Base-by-base conservation (phyloP, 345 rosid genomes). In the Bruguiera sexangula region DNA sequence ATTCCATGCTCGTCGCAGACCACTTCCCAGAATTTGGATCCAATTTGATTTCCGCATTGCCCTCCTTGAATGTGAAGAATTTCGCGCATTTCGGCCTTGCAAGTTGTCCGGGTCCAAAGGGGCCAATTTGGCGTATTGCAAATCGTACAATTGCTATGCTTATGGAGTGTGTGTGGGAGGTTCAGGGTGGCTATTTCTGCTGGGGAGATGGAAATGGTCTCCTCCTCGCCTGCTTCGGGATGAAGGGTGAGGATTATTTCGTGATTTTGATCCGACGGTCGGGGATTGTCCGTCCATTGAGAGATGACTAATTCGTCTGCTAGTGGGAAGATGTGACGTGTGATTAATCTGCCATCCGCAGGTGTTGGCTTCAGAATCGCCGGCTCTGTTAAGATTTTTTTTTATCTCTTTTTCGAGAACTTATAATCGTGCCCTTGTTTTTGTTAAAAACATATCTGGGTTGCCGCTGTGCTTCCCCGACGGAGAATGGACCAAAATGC, bases 61-160 rank as follows among this genome's bases (percentile, higher is more conserved):
- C 84, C 79, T 36, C 79, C 81, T 69, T 81, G 84, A 56, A 81
- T 63, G 66, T 75, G 84, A 62, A 81, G 79, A 72, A 75, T 81
- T 62, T 81, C 84, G 5, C 81, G 73, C 81, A 81, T 80, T 31
- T 39, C 72, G 36, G 69, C 61, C 52, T 31, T 5, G 10, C 0
- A 24, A 48, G 62, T 56, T 56, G 16, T 26, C 20, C 1, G 19
- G 7, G 2, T 10, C 24, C 26, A 2, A 16, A 1, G 34, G 57
- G 63, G 62, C 48, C 43, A 43, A 58, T 63, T 30, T 9, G 69
- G 50, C 20, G 43, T 30, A 34, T 16, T 4, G 18, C 3, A 2
- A 5, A 7, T 43, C 3, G 3, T 43, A 43, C 19, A 43, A 43
- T 43, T 15, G 21, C n/a, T 15, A 13, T 6, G 31, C 8, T 8